phyloP scores from a whole-genome alignment of 164 flowering plant genomes.

The Euptelea pleiosperma region DNA sequence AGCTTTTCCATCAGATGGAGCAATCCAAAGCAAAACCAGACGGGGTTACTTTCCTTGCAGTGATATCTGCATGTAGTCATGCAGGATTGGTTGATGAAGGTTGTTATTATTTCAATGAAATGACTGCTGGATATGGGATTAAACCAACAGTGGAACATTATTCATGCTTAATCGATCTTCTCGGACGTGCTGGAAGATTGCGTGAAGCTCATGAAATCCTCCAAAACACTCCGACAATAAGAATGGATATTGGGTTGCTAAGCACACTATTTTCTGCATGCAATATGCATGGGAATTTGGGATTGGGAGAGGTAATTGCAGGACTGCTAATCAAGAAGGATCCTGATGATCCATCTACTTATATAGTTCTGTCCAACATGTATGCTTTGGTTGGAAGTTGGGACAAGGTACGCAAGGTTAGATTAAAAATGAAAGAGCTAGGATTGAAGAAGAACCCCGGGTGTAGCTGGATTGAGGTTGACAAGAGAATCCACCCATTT shows the following conservation, averaged over 20 bases:
- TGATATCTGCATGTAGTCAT: slow-evolving; percentile 71
- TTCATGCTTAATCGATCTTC: slow-evolving; percentile 64
- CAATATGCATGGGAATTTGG: slow-evolving; percentile 38
- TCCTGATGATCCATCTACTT: slow-evolving; percentile 49
- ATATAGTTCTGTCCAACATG: slow-evolving; percentile 52
- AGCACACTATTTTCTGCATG: slow-evolving; percentile 67
- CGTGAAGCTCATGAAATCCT: slow-evolving; percentile 58
- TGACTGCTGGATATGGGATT: slow-evolving; percentile 40
- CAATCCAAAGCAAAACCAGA: slow-evolving; percentile 43
- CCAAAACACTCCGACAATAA: slow-evolving; percentile 23
- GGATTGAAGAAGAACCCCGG: slow-evolving; percentile 68
- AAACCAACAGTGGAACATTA: slow-evolving; percentile 54
- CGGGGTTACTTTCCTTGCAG: slow-evolving; percentile 56
- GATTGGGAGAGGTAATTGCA: slow-evolving; percentile 55
- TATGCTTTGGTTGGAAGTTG: slow-evolving; percentile 56
- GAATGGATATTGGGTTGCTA: slow-evolving; percentile 40
- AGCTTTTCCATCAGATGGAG: slow-evolving; percentile 52
- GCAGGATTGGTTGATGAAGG: slow-evolving; percentile 72
- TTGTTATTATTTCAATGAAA: slow-evolving; percentile 39
- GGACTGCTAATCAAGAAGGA: slow-evolving; percentile 44
- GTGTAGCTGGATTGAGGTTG: slow-evolving; percentile 74
- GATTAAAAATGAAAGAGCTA: slow-evolving; percentile 49
- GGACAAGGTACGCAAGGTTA: slow-evolving; percentile 47
- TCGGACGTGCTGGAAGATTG: slow-evolving; percentile 68
- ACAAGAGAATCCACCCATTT: slow-evolving; percentile 41